Percentiles rank a stretch among this genome's conserved stretches.
Evolutionary conservation across 345 rosid species (phyloP).

Genomic region (Brassica nigra): DNA sequence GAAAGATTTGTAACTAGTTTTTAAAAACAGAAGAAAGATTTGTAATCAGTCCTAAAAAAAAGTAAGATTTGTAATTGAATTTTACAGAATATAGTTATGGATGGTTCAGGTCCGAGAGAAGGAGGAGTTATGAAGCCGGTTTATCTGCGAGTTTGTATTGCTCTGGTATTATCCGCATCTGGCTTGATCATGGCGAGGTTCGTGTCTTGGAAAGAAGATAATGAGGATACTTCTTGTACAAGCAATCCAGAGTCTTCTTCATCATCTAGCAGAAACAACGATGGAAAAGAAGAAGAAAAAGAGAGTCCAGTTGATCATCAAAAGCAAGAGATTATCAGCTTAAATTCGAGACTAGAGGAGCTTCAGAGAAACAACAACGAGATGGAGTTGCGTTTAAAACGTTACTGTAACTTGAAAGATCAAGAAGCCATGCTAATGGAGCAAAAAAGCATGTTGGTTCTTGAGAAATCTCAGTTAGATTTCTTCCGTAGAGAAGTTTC

Average conservation of each 20-base stretch:
- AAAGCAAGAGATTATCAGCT: constrained; percentile 42
- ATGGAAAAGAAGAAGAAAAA: constrained; percentile 34
- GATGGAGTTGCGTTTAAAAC: constrained; percentile 45
- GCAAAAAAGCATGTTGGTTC: constrained; percentile 44
- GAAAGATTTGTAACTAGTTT: not conserved
- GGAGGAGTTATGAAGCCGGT: constrained; percentile 54
- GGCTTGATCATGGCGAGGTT: constrained; percentile 58
- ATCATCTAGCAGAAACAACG: constrained; percentile 18
- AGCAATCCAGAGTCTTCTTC: constrained; percentile 36
- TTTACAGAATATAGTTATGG: not conserved
- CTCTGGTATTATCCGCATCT: constrained; percentile 61
- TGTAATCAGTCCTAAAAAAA: not conserved
- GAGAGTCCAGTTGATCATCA: constrained; percentile 19
- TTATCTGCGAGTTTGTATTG: constrained; percentile 57
- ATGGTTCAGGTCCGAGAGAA: constrained; percentile 50
- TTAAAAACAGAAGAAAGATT: not conserved
- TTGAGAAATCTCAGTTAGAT: constrained; percentile 49
- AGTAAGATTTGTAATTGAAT: not conserved
- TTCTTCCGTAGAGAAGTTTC: constrained; percentile 52
- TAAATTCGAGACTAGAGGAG: constrained; percentile 47
- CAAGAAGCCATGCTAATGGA: constrained; percentile 60
- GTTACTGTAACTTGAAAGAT: constrained; percentile 54
- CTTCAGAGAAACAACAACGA: constrained; percentile 54
- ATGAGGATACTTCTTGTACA: constrained; percentile 14
- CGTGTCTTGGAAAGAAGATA: constrained; percentile 39